Evolutionary conservation across 371 early-diverging fungal species (phyloP).

Genomic region (Mucor velutinosus): DNA sequence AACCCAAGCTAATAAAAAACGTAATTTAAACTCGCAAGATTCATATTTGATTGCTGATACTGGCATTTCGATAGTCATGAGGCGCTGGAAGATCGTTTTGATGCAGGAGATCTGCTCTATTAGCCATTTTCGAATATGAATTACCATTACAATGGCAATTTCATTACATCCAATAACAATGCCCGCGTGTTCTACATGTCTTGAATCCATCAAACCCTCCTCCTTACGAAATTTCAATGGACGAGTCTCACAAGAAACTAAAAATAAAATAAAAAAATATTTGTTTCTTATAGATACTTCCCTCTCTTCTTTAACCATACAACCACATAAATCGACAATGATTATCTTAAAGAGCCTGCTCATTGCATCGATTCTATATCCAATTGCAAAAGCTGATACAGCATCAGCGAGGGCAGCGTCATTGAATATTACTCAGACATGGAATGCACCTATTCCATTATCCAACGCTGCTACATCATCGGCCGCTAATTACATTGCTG

Average conservation of each 20-base stretch:
- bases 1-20: neutral
- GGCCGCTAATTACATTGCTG: slow-evolving; percentile 7
- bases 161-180: neutral
- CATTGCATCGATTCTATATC: neutral
- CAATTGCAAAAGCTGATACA: slow-evolving; percentile 1
- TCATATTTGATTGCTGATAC: neutral
- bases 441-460: slow-evolving; percentile 34
- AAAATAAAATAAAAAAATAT: slow-evolving; percentile 2
- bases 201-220: neutral
- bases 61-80: neutral
- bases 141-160: neutral
- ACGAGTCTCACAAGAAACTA: slow-evolving; percentile 4
- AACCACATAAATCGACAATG: neutral
- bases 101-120: neutral
- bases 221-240: neutral
- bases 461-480: neutral
- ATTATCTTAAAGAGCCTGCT: neutral
- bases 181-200: neutral
- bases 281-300: neutral
- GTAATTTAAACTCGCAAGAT: neutral
- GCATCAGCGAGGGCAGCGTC: slow-evolving; percentile 23
- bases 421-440: slow-evolving; percentile 36
- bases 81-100: neutral
- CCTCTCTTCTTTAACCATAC: neutral
- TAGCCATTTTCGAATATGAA: neutral